Conservation (phyloP, 805 yeast species). For the Wickerhamiella cacticola region DNA sequence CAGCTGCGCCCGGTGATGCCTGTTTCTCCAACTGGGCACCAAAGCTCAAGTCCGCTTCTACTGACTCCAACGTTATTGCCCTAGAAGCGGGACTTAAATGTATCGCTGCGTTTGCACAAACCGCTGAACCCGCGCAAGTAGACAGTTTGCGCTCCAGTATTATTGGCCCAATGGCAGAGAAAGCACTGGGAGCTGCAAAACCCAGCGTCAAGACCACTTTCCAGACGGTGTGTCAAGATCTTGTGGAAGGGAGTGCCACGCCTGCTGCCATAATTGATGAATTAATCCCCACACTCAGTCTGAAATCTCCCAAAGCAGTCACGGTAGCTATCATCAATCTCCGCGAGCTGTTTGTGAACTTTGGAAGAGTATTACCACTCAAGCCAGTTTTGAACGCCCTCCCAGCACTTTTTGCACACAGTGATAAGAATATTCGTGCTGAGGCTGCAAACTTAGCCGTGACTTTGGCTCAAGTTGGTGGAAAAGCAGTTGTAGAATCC, state of each 20-base stretch:
- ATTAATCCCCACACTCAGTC: slow-evolving; percentile 47
- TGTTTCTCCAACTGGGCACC: slow-evolving; percentile 41
- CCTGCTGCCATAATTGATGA: slow-evolving; percentile 45
- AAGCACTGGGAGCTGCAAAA: slow-evolving; percentile 65
- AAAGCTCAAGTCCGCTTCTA: slow-evolving; percentile 45
- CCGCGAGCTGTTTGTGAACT: slow-evolving; percentile 41
- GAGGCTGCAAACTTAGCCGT: slow-evolving; percentile 62
- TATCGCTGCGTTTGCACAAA: slow-evolving; percentile 42
- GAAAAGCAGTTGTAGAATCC: slow-evolving; percentile 44
- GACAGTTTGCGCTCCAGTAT: slow-evolving; percentile 24
- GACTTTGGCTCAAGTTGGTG: slow-evolving; percentile 63
- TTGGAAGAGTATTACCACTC: slow-evolving; percentile 52
- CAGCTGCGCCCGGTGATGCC: slow-evolving; percentile 45
- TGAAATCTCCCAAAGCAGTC: slow-evolving; percentile 62
- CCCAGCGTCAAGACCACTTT: slow-evolving; percentile 60
- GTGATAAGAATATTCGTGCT: slow-evolving; percentile 74
- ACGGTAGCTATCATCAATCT: slow-evolving; percentile 52
- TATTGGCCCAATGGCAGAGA: slow-evolving; percentile 49
- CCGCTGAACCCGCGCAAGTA: slow-evolving; percentile 40
- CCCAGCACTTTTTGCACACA: slow-evolving; percentile 66
- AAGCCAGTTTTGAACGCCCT: slow-evolving; percentile 44
- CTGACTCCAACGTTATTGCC: slow-evolving; percentile 81
- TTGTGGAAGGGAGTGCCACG: slow-evolving; percentile 55
- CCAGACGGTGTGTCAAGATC: slow-evolving; percentile 45
- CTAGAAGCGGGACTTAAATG: slow-evolving; percentile 69